These are phyloP conservation scores for Talaromyces ruber DNA, from an alignment of 495 filamentous ascomycete genomes.

Conservation along the genomic window DNA sequence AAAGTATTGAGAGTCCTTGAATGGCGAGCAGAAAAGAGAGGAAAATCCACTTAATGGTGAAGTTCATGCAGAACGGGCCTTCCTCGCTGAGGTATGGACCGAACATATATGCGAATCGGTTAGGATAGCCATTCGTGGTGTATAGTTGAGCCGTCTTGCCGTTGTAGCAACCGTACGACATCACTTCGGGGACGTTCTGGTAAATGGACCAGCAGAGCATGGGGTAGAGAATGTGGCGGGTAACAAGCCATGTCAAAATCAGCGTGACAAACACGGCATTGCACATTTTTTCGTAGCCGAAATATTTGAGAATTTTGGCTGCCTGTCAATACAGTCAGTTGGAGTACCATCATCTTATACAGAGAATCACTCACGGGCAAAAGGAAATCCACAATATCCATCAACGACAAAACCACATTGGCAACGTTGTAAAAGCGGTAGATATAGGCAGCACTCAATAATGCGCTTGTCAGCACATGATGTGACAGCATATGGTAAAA, in stretches of 20 bases:
- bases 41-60: conserved; percentile 64
- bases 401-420: conserved; percentile 79
- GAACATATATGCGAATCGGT: conserved; percentile 52
- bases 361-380: conserved; percentile 58
- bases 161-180: conserved; percentile 63
- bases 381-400: conserved; percentile 89
- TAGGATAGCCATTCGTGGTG: conserved; percentile 44
- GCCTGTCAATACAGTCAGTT: conserved; percentile 42
- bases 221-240: conserved; percentile 75
- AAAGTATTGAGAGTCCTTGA: conserved; percentile 74
- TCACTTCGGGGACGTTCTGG: conserved; percentile 52
- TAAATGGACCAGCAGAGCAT: conserved; percentile 74
- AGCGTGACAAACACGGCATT: conserved; percentile 82
- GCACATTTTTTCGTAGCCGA: conserved; percentile 65
- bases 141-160: conserved; percentile 47
- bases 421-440: conserved; percentile 81
- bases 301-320: conserved; percentile 93
- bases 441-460: conserved; percentile 73
- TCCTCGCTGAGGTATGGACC: conserved; percentile 60
- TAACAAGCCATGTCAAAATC: conserved; percentile 74
- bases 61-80: conserved; percentile 69
- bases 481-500: conserved; percentile 94
- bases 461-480: conserved; percentile 77
- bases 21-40: conserved; percentile 65
- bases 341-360: background rate